Base-by-base conservation (phyloP, 73 alveolate species). In the Paramecium bursaria region DNA sequence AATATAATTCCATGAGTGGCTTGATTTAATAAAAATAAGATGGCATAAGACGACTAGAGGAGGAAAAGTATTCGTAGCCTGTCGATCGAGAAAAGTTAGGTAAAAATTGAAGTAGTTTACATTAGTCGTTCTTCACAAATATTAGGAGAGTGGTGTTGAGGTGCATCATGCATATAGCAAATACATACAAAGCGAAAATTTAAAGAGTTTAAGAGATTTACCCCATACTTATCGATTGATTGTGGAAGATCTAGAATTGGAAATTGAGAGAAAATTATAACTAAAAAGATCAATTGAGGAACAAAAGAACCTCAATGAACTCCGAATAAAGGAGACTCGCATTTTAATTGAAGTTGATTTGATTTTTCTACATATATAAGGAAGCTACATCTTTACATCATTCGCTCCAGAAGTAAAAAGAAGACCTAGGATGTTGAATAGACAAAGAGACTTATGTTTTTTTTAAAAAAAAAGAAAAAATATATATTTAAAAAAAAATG, bases 301-400 rank as follows among this genome's bases (percentile, higher is more conserved):
- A 0, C 60, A 67, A 46, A 67, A 67, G 57, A 31, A 42, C 26
- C 10, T 21, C 17, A 67, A 42, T 9, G 82, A 67, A n/a, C 60
- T 39, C 33, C 27, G 33, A 15, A 5, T 67, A 33, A 25, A 39
- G 14, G 82, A 67, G 39, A 67, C 82, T 67, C 82, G 82, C 82
- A 67, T 39, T 39, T 39, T 39, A 67, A 17, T 67, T 67, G 82
- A 67, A 67, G 82, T 67, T 67, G 82, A 67, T 25, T 67, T 67
- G 27, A 67, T 25, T 67, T 67, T 67, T 67, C 82, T 67, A 67
- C 82, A 67, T 67, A 67, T 67, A 19, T 21, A 42, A 67, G 82
- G 82, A 67, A 67, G 82, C 82, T 67, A 67, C 82, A 67, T 67
- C 82, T 67, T 67, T 35, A 53, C 82, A 67, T 67, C 82, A 67